Evolutionary conservation across 257 asterid species (phyloP).

Genomic region (Solanum rostratum): DNA sequence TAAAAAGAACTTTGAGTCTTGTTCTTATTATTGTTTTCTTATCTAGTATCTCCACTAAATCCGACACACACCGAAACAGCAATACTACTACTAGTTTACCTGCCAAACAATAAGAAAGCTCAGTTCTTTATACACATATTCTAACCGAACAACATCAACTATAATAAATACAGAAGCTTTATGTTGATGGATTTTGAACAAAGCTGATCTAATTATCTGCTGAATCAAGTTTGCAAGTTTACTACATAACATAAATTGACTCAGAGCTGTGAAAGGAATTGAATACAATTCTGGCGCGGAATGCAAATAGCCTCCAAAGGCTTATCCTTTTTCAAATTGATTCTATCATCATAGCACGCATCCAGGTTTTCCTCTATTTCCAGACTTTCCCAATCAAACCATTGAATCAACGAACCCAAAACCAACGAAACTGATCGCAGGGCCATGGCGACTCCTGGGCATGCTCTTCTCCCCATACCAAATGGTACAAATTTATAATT

Average conservation of each 20-base stretch:
- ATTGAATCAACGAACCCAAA: conserved; percentile 36
- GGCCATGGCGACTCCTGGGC: conserved; percentile 38
- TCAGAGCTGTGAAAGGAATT: conserved; percentile 18
- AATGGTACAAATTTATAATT: conserved; percentile 33
- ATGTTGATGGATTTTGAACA: no score
- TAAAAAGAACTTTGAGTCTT: no score
- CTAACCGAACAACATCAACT: no score
- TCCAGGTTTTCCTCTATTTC: background rate
- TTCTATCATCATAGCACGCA: background rate
- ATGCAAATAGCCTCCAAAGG: conserved; percentile 31
- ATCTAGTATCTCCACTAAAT: no score
- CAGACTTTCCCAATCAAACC: conserved; percentile 35
- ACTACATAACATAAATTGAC: background rate
- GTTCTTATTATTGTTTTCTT: no score
- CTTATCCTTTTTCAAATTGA: conserved; percentile 24
- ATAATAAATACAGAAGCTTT: no score
- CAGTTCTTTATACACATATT: no score
- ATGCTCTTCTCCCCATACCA: conserved; percentile 49
- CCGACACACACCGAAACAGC: background rate
- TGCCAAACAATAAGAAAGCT: no score
- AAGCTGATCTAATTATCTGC: no score
- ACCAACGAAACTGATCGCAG: conserved; percentile 24
- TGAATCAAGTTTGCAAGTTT: no score
- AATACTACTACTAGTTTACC: no score
- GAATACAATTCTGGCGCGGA: conserved; percentile 13